phyloP scores from a whole-genome alignment of 768 basidiomycete species.

The Lentinula guzmanii region DNA sequence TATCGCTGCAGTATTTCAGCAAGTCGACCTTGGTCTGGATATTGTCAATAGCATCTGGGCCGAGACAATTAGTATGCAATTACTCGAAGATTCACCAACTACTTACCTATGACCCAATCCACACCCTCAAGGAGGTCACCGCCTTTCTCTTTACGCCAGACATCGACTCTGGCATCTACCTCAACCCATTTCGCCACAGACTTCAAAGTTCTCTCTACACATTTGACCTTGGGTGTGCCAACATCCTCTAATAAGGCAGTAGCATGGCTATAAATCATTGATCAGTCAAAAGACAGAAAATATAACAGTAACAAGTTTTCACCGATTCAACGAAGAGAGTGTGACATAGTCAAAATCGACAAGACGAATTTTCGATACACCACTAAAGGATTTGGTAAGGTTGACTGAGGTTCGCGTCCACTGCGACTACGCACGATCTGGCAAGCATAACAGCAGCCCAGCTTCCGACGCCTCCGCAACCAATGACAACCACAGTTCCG shows the following conservation, averaged over 20 bases:
- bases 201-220: conserved; percentile 62
- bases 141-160: conserved; percentile 85
- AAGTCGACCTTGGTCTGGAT: conserved; percentile 95
- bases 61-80: neutral
- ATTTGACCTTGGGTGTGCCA: conserved; percentile 85
- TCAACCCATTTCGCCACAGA: conserved; percentile 81
- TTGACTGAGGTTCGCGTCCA: neutral
- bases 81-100: conserved; percentile 29
- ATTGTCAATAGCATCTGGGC: conserved; percentile 90
- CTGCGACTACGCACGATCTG: conserved; percentile 62
- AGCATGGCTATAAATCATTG: conserved; percentile 57
- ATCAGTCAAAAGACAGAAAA: neutral
- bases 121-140: conserved; percentile 69
- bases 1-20: conserved; percentile 79
- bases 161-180: conserved; percentile 75
- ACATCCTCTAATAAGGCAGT: conserved; percentile 87
- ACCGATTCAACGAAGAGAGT: conserved; percentile 77
- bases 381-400: conserved; percentile 32
- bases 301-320: neutral
- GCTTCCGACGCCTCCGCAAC: conserved; percentile 95
- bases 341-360: conserved; percentile 97
- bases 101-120: conserved; percentile 87
- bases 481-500: conserved; percentile 80
- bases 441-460: conserved; percentile 94
- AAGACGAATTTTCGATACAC: conserved; percentile 71